A percentile compares a stretch with the other conserved stretches of the same genome.
Evolutionary conservation across 805 yeast species (phyloP).

Genomic region (Cyberlindnera lachancei): DNA sequence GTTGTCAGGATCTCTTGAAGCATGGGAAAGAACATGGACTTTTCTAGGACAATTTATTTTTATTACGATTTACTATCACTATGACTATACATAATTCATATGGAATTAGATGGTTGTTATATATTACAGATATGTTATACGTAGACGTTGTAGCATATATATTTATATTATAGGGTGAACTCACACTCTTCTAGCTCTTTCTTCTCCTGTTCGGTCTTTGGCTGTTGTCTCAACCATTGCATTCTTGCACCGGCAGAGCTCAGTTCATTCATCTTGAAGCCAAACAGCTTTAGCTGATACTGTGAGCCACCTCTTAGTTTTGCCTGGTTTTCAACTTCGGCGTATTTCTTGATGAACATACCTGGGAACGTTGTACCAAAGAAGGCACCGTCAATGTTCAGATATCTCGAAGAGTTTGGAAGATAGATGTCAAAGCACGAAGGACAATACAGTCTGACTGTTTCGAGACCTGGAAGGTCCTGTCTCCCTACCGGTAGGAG

Average conservation of each 20-base stretch:
- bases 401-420: conserved; percentile 79
- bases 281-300: conserved; percentile 74
- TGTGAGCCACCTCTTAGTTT: conserved; percentile 36
- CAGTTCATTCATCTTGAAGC: conserved; percentile 71
- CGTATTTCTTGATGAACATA: conserved; percentile 79
- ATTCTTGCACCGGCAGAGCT: conserved; percentile 87
- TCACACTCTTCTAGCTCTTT: conserved; percentile 61
- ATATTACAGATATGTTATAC: no score
- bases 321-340: conserved; percentile 80
- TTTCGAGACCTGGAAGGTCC: conserved; percentile 86
- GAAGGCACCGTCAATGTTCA: conserved; percentile 91
- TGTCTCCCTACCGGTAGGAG: conserved; percentile 86
- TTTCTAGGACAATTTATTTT: not conserved
- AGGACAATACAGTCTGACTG: conserved; percentile 90
- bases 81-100: no score
- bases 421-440: conserved; percentile 87
- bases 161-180: conserved; percentile 23
- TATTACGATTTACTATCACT: not conserved
- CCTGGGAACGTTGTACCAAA: conserved; percentile 97
- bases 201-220: conserved; percentile 52
- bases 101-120: no score
- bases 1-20: conserved; percentile 17
- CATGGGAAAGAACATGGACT: conserved; percentile 1
- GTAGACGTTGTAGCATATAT: no score
- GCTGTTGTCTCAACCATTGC: conserved; percentile 86